Evolutionary conservation across 2,329 filamentous ascomycete species (phyloP), one percentile per base, ranked within the genome.

Genomic region (Xylariaceae sp.): DNA sequence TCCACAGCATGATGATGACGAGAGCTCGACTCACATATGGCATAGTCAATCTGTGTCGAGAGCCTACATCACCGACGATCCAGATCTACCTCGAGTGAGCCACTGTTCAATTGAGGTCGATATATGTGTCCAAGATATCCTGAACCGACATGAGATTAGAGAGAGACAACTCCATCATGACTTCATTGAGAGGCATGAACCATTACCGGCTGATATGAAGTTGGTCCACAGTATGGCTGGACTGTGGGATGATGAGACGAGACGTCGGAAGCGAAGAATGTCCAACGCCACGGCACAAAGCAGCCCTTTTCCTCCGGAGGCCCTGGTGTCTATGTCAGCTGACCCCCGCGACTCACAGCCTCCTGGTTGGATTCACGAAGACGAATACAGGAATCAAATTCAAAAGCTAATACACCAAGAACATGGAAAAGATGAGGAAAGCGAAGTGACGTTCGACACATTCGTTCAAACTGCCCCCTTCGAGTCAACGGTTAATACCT

Each of bases 221-320:
- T 79, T 96, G 9, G 92, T 99, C 4, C 86, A 91, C 66, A 99
- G 94, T 59, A 93, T 99, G 89, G 92, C 91, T 50, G 89, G 90
- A 0, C 74, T 99, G 2, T 99, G 94, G 94, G 86, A 86, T 67
- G 91, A 96, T 63, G 94, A 97, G 71, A 91, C 88, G 0, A 85
- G 85, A 53, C 83, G 92, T 37, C 83, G 92, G 26, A 93, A 89
- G 70, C 79, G 82, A 41, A 83, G 82, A 39, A 87, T 93, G 81
- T 82, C 84, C 2, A 77, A 87, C 40, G 74, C 74, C 5, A 78
- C 84, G 59, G 80, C 84, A 26, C 83, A 79, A 4, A 90, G 84
- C 64, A 93, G 83, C 57, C 89, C 91, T 0, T 96, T 96, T 60
- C 85, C 89, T 2, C 78, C 85, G 0, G 92, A 96, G 61, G 91